Conservation (phyloP, 2,329 filamentous ascomycete genomes). For the Colletotrichum acutatum region DNA sequence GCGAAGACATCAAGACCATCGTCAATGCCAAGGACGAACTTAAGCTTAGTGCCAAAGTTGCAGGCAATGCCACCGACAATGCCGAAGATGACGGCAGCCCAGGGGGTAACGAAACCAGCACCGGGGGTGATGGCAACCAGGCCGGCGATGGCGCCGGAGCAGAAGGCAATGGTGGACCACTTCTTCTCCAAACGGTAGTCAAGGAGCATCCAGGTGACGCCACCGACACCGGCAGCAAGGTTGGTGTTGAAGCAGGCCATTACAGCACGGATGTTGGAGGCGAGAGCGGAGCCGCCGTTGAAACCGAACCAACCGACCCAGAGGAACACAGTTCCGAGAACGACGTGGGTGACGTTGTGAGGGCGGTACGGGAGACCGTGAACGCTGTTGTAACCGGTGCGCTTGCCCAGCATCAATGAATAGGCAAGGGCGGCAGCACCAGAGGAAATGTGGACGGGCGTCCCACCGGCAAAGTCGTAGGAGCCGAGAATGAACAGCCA, state of each 20-base stretch:
- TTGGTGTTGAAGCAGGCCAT: slow-evolving; percentile 93
- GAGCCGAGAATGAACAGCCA: slow-evolving; percentile 77
- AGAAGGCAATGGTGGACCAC: slow-evolving; percentile 95
- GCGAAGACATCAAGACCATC: slow-evolving; percentile 93
- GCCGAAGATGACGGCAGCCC: slow-evolving; percentile 69
- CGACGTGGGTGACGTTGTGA: slow-evolving; percentile 79
- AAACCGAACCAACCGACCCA: slow-evolving; percentile 99
- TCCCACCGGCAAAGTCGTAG: slow-evolving; percentile 80
- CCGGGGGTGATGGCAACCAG: slow-evolving; percentile 91
- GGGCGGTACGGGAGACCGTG: slow-evolving; percentile 74
- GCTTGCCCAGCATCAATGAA: slow-evolving; percentile 78
- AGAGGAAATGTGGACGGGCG: slow-evolving; percentile 79
- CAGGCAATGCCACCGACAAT: slow-evolving; percentile 72
- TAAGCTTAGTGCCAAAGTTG: slow-evolving; percentile 90
- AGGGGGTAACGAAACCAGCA: slow-evolving; percentile 82
- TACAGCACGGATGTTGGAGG: slow-evolving; percentile 85
- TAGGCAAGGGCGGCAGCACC: slow-evolving; percentile 79
- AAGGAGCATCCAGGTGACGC: slow-evolving; percentile 84
- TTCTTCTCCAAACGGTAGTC: slow-evolving; percentile 93
- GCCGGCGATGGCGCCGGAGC: slow-evolving; percentile 87
- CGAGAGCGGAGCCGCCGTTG: slow-evolving; percentile 86
- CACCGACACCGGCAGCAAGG: slow-evolving; percentile 83
- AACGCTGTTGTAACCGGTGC: slow-evolving; percentile 69
- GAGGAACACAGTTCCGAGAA: slow-evolving; percentile 78
- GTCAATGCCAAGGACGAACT: slow-evolving; percentile 79